Percentiles rank a stretch among this genome's conserved stretches.
phyloP scores from a whole-genome alignment of 23 red algal species.

The Gracilaria caudata region DNA sequence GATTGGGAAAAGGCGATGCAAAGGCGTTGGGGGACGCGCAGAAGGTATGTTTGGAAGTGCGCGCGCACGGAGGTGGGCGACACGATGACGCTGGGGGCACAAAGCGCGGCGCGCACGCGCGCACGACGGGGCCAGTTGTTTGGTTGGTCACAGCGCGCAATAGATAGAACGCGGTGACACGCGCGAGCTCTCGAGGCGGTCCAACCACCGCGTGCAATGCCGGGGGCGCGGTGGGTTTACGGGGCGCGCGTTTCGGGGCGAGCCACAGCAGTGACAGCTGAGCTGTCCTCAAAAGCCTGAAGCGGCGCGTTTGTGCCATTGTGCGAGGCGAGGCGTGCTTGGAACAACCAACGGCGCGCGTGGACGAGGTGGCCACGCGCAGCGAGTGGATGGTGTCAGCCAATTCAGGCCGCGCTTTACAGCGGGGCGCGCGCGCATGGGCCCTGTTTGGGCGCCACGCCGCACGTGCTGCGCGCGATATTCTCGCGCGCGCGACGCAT shows the following conservation, averaged over 20 bases:
- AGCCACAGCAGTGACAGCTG: too few species aligned
- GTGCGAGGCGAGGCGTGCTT: too few species aligned
- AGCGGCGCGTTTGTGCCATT: neutral
- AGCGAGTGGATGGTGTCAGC: neutral
- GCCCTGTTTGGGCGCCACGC: too few species aligned
- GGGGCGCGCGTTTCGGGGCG: neutral
- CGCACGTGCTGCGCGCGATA: neutral
- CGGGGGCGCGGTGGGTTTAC: too few species aligned
- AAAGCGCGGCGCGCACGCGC: neutral
- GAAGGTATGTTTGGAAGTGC: too few species aligned
- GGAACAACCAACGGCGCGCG: neutral
- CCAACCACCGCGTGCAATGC: too few species aligned
- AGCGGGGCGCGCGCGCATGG: neutral
- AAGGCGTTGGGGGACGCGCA: too few species aligned
- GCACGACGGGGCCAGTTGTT: too few species aligned
- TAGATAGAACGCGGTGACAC: too few species aligned
- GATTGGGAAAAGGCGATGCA: too few species aligned
- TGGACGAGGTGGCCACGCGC: too few species aligned
- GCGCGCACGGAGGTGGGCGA: neutral
- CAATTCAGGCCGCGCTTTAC: neutral
- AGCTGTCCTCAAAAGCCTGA: neutral
- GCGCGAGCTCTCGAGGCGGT: neutral
- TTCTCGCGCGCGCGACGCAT: neutral
- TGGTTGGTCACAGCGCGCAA: too few species aligned
- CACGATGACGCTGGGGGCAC: neutral